A percentile compares a stretch with the other conserved stretches of the same genome.
These are phyloP conservation scores for Helminthosporium solani DNA, from an alignment of 2,329 filamentous ascomycete genomes.

Conservation along the genomic window DNA sequence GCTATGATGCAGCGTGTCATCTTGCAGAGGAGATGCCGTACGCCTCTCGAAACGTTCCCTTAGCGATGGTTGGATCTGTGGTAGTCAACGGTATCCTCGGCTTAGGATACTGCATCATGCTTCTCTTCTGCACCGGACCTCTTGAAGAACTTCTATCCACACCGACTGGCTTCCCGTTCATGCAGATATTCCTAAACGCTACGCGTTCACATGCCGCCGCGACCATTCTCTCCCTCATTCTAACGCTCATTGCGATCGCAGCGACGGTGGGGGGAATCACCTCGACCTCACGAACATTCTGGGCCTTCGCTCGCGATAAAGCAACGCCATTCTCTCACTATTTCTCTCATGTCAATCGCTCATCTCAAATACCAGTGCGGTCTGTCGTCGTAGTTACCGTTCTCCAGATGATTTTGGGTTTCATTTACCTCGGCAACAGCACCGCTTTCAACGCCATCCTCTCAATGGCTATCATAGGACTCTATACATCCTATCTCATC, in stretches of 20 bases:
- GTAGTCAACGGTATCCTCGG: constrained; percentile 39
- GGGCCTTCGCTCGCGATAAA: constrained; percentile 41
- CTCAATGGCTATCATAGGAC: constrained; percentile 3
- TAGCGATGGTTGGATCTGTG: constrained; percentile 36
- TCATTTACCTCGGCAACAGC: constrained; percentile 10
- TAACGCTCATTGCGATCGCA: constrained; percentile 26
- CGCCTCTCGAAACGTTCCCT: constrained; percentile 28
- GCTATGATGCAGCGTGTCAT: no score
- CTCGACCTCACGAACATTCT: constrained; percentile 34
- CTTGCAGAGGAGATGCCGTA: no score
- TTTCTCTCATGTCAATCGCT: background rate
- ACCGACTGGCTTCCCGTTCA: constrained; percentile 34
- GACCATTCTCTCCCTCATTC: constrained; percentile 42
- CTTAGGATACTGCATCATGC: constrained; percentile 32
- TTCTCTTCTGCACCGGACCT: constrained; percentile 33
- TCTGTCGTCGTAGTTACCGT: background rate
- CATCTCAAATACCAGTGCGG: background rate
- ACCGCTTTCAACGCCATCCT: constrained; percentile 9
- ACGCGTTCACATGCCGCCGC: constrained; percentile 19
- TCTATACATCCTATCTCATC: constrained; percentile 13
- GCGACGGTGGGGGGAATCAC: constrained; percentile 31
- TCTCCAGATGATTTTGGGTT: constrained; percentile 5
- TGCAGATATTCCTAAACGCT: constrained; percentile 30
- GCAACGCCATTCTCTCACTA: constrained; percentile 25
- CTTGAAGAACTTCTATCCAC: constrained; percentile 18